Evolutionary conservation across 2,329 filamentous ascomycete genomes (phyloP), one percentile per base, ranked within the genome.

Genomic region (Sporothrix protearum): DNA sequence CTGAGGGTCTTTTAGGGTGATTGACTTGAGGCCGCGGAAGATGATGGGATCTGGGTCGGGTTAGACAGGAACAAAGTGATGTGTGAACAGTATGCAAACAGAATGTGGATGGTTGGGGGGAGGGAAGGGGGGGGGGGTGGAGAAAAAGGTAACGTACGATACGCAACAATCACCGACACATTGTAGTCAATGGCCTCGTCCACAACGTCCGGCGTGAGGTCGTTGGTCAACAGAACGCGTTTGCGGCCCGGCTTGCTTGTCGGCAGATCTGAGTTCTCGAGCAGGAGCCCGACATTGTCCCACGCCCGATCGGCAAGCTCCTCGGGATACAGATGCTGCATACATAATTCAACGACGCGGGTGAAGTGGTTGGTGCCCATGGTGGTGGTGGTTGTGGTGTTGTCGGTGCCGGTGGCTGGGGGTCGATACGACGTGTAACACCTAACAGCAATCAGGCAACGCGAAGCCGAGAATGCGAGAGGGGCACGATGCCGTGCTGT

Each of bases 221-320:
- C 96, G 76, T 97, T 93, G 7, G 96, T 94, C 64, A 89, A 82
- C 69, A 89, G 80, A 22, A 88, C 86, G 0, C 78, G 80, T 2
- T 75, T n/a, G 36, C n/a, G 63, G 63, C 78, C 78, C 45, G 73
- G 75, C 67, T 77, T 73, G 14, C 75, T 72, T 71, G 80, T 78
- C 19, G 77, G 68, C 33, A 79, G 71, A 0, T 25, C 77, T 59
- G 71, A 63, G 76, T 84, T 83, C 73, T 81, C 81, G 70, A 85
- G 77, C 67, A 97, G 86, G 69, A 97, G 86, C 67, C 96, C 96
- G n/a, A 96, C 97, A 78, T 99, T 99, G 80, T 99, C 96, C 87
- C 94, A 99, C 75, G 91, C 89, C 76, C 90, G 91, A 79, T 98
- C 96, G 10, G 96, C 96, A 55, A 97, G 85, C 73, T 89, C 89